Conservation (phyloP, 2,329 filamentous ascomycete species). For the Aspergillus fumigatus region DNA sequence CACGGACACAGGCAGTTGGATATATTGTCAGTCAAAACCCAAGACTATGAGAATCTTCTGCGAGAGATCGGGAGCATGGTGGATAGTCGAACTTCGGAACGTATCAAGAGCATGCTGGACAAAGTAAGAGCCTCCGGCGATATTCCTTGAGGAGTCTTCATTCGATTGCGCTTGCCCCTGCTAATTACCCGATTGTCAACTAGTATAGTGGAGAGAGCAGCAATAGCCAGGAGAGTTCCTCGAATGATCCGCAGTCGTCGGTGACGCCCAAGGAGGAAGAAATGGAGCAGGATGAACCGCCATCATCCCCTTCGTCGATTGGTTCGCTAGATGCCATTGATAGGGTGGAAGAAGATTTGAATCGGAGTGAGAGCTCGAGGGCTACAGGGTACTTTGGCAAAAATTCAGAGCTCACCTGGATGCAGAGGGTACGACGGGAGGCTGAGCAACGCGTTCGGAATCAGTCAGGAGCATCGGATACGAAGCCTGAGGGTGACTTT, state of each 20-base stretch:
- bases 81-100: slow-evolving; percentile 28
- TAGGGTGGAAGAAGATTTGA: slow-evolving; percentile 43
- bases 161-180: neutral
- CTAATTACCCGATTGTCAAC: slow-evolving; percentile 2
- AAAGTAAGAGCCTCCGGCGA: slow-evolving; percentile 25
- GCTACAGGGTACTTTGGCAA: slow-evolving; percentile 44
- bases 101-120: slow-evolving; percentile 34
- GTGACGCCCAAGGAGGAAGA: slow-evolving; percentile 27
- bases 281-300: slow-evolving; percentile 20
- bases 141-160: neutral
- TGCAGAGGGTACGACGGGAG: slow-evolving; percentile 39
- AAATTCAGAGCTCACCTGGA: slow-evolving; percentile 44
- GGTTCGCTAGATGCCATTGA: slow-evolving; percentile 44
- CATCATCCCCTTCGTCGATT: slow-evolving; percentile 29
- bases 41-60: slow-evolving; percentile 38
- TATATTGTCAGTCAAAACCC: slow-evolving; percentile 26
- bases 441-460: slow-evolving; percentile 29
- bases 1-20: slow-evolving; percentile 27
- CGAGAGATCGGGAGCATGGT: slow-evolving; percentile 33
- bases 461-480: slow-evolving; percentile 25
- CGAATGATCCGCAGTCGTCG: slow-evolving; percentile 24
- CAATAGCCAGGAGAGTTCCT: slow-evolving; percentile 13
- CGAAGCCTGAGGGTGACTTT: slow-evolving; percentile 28
- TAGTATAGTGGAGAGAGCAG: slow-evolving; percentile 20
- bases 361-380: slow-evolving; percentile 31